phyloP scores from a whole-genome alignment of 805 yeast genomes.

The Cyberlindnera mississippiensis region DNA sequence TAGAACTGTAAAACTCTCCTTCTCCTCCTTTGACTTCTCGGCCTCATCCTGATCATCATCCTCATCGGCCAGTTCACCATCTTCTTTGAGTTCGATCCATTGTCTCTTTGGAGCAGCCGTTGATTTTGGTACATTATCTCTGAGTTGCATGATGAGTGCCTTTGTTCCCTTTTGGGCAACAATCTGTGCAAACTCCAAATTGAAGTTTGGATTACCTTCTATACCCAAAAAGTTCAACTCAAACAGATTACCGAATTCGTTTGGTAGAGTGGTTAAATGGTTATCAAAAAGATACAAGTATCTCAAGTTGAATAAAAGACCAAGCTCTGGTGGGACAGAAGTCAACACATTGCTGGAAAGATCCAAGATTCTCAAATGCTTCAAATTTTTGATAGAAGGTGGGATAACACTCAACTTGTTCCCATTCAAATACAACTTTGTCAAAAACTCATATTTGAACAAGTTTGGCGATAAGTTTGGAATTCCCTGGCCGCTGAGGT shows the following conservation, averaged over 20 bases:
- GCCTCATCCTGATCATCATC: conserved; percentile 26
- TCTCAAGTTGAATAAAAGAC: conserved; percentile 73
- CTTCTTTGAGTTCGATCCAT: conserved; percentile 78
- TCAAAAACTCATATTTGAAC: conserved; percentile 78
- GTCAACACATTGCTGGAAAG: conserved; percentile 71
- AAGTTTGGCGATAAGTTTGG: conserved; percentile 64
- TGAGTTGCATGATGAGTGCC: conserved; percentile 70
- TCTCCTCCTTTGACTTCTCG: conserved; percentile 27
- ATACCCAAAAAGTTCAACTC: conserved; percentile 85
- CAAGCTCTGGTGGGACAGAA: conserved; percentile 79
- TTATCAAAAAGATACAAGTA: conserved; percentile 88
- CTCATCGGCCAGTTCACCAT: conserved; percentile 52
- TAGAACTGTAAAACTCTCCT: conserved; percentile 64
- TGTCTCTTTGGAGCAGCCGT: conserved; percentile 69
- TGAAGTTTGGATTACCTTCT: conserved; percentile 83
- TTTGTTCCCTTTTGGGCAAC: conserved; percentile 81
- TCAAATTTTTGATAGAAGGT: conserved; percentile 58
- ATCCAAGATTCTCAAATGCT: conserved; percentile 77
- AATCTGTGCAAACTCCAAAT: conserved; percentile 56
- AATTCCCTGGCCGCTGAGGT: conserved; percentile 85
- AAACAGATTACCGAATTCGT: conserved; percentile 78
- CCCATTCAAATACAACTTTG: conserved; percentile 82
- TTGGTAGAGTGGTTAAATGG: conserved; percentile 68
- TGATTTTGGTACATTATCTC: conserved; percentile 76
- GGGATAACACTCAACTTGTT: conserved; percentile 74